phyloP scores from a whole-genome alignment of 129 eudicot species.

The Erigeron canadensis region DNA sequence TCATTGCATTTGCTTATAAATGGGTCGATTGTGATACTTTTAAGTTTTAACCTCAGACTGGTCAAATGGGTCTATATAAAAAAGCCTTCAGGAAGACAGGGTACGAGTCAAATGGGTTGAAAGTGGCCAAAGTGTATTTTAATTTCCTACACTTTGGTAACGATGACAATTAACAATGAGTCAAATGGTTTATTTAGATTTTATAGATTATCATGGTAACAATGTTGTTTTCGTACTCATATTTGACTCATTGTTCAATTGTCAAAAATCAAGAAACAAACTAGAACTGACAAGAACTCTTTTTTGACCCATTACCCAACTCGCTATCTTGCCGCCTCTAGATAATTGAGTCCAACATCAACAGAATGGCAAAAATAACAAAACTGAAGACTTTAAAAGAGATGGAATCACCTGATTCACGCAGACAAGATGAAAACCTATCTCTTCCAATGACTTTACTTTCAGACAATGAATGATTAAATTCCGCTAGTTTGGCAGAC shows the following conservation, averaged over 20 bases:
- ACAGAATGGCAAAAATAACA: neutral
- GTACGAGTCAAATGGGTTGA: no score
- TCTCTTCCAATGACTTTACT: conserved; percentile 45
- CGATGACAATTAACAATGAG: no score
- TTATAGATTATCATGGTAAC: neutral
- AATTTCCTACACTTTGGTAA: no score
- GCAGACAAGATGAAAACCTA: conserved; percentile 39
- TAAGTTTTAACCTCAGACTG: no score
- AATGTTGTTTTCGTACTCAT: no score
- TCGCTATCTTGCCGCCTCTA: neutral
- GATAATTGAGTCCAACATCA: neutral
- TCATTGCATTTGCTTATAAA: no score
- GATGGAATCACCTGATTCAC: conserved; percentile 49
- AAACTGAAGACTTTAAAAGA: neutral
- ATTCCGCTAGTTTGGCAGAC: conserved; percentile 27
- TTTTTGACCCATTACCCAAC: neutral
- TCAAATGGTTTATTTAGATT: no score
- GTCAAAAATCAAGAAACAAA: neutral
- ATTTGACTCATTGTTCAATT: no score
- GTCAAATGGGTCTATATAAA: no score
- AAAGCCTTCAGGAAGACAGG: no score
- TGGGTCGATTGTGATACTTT: no score
- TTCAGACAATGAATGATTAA: conserved; percentile 23
- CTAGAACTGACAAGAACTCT: neutral
- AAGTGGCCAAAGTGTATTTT: no score